Conservation (phyloP, 2,329 filamentous ascomycete genomes). For the Colletotrichum chrysophilum region DNA sequence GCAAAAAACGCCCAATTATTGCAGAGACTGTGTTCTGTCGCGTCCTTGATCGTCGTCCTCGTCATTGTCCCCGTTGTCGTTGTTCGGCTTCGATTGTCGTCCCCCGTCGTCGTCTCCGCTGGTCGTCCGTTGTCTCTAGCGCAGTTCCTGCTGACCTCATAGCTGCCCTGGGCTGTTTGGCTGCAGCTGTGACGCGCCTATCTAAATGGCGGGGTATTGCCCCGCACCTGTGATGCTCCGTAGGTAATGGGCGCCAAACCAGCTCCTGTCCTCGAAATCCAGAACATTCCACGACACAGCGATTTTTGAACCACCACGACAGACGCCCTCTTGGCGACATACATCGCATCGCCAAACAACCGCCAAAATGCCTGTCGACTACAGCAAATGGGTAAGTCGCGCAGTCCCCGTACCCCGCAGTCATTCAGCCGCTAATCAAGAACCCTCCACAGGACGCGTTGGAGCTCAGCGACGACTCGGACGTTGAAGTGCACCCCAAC, state of each 20-base stretch:
- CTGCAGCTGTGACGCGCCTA: not conserved
- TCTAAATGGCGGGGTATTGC: conserved; percentile 11
- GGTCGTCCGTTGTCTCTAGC: not conserved
- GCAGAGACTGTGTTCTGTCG: not conserved
- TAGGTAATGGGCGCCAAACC: not conserved
- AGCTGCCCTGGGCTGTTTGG: not conserved
- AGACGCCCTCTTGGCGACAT: not conserved
- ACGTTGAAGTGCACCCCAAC: conserved; percentile 98
- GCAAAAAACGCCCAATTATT: too few species aligned
- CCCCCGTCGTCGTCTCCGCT: not conserved
- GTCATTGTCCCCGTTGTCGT: not conserved
- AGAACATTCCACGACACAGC: conserved; percentile 23
- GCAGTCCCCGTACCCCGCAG: not conserved
- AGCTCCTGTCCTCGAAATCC: conserved; percentile 2
- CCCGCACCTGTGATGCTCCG: conserved; percentile 17
- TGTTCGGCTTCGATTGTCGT: too few species aligned
- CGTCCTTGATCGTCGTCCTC: not conserved
- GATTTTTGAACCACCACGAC: not conserved
- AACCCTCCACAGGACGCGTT: conserved; percentile 70
- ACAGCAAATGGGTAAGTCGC: conserved; percentile 71
- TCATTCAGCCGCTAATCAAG: conserved; percentile 1
- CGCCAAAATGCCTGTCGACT: conserved; percentile 56
- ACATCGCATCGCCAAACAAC: conserved; percentile 15
- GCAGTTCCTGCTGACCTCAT: not conserved
- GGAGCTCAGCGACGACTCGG: conserved; percentile 97